Percentiles rank a stretch among this genome's conserved stretches.
These are phyloP conservation scores for Pezicula rhizophila DNA, from an alignment of 2,329 filamentous ascomycete genomes.

Conservation along the genomic window DNA sequence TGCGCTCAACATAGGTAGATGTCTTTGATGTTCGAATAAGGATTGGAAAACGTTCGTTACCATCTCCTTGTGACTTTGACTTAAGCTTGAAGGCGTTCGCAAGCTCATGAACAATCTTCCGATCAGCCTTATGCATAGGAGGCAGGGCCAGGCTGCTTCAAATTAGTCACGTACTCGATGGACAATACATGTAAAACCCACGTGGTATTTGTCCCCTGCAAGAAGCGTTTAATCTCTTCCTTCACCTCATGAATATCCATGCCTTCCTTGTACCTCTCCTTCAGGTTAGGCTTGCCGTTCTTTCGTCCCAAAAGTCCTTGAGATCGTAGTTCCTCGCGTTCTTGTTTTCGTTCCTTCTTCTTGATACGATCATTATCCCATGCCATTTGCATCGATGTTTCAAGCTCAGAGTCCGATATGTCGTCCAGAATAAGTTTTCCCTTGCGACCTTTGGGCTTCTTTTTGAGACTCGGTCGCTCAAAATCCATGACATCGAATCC, in stretches of 20 bases:
- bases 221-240: conserved; percentile 65
- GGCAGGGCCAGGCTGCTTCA: conserved; percentile 63
- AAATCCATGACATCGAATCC: conserved; percentile 85
- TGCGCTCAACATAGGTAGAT: conserved; percentile 49
- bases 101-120: conserved; percentile 75
- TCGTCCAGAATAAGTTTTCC: conserved; percentile 44
- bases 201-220: conserved; percentile 57
- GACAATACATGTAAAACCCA: conserved; percentile 33
- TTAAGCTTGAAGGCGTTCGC: conserved; percentile 71
- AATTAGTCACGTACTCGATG: conserved; percentile 4
- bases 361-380: conserved; percentile 65
- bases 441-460: conserved; percentile 57
- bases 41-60: conserved; percentile 66
- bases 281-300: conserved; percentile 47
- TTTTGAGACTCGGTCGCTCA: conserved; percentile 60
- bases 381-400: conserved; percentile 48
- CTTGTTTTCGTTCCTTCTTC: conserved; percentile 64
- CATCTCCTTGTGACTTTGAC: conserved; percentile 76
- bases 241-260: conserved; percentile 67
- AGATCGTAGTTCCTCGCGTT: conserved; percentile 62
- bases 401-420: conserved; percentile 62
- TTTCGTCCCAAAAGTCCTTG: conserved; percentile 59
- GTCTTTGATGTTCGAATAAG: conserved; percentile 71
- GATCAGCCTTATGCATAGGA: conserved; percentile 73
- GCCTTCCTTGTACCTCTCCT: conserved; percentile 65